Conservation (phyloP, 2,329 filamentous ascomycete species). For the Colletotrichum phormii region DNA sequence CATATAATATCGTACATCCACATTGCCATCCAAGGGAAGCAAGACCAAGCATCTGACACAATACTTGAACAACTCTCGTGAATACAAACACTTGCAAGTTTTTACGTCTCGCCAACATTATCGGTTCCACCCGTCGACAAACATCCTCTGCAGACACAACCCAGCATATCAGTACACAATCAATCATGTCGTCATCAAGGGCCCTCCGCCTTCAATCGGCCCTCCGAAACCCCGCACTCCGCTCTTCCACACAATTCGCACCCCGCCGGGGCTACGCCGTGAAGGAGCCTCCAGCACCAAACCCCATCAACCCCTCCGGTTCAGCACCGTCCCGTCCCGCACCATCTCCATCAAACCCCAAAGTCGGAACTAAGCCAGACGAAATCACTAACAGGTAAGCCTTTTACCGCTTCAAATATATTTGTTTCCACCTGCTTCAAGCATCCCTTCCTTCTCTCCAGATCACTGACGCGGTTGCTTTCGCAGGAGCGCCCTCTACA, state of each 20-base stretch:
- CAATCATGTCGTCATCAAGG: constrained; percentile 8
- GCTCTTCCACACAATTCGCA: neutral
- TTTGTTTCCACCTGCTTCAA: no score
- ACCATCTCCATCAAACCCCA: neutral
- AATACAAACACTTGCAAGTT: no score
- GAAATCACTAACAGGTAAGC: constrained; percentile 8
- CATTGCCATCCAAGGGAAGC: neutral
- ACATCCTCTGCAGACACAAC: neutral
- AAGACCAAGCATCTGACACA: neutral
- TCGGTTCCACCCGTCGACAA: neutral
- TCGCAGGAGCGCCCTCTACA: neutral
- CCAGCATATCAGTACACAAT: neutral
- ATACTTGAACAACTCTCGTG: no score
- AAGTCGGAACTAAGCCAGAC: neutral
- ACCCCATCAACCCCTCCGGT: neutral
- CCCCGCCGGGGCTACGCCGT: neutral
- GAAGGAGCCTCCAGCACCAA: neutral
- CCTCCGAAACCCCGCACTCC: neutral
- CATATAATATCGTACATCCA: neutral
- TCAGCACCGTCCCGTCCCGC: neutral
- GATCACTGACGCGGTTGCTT: no score
- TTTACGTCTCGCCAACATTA: no score
- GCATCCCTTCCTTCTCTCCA: no score
- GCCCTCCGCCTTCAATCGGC: neutral
- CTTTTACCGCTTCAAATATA: no score